Base-by-base conservation (phyloP, 176 grass and related monocot genomes). In the Rhynchospora tenuis region DNA sequence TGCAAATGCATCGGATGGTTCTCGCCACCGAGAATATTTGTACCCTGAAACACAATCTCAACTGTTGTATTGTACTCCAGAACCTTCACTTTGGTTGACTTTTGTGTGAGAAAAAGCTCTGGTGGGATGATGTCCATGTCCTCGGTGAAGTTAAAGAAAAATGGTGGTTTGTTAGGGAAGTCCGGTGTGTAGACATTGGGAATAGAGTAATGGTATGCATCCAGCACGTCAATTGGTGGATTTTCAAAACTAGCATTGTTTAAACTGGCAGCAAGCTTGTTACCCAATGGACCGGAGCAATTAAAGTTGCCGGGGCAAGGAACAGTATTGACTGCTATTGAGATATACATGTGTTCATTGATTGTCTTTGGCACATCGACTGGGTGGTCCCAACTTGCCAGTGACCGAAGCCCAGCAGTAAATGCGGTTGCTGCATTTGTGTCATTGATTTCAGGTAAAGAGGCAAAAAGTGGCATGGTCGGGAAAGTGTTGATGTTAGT, bases 1-100 rank as follows among this genome's bases (percentile, higher is more conserved):
- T 97, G 95, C 78, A 97, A 79, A 85, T 97, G 95, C 70, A 97
- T 87, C 1, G 92, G 95, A 83, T 97, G 95, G 88, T 88, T 97
- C 87, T 97, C 95, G 14, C 82, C 68, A 3, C 81, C 28, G 2
- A 84, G 80, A 22, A 50, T 28, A 9, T 59, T 22, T 16, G 95
- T 93, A 54, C 92, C 87, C 87, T 93, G 89, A 29, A 97, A 86
- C 83, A 97, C 92, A 27, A 97, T 60, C 92, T 97, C 92, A 74
- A 94, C 95, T 22, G 88, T 90, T 60, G 90, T 84, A 74, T 94
- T 94, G 88, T 92, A 94, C 43, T 22, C 54, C 7, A 97, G 33
- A 79, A 48, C 84, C 87, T 77, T 88, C 33, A 92, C 65, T 78
- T 79, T 89, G 24, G 71, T 94, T 6, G 76, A 83, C 80, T 92